A percentile compares a stretch with the other conserved stretches of the same genome.
phyloP scores from a whole-genome alignment of 2,329 filamentous ascomycete genomes.

The Peltaster fructicola region DNA sequence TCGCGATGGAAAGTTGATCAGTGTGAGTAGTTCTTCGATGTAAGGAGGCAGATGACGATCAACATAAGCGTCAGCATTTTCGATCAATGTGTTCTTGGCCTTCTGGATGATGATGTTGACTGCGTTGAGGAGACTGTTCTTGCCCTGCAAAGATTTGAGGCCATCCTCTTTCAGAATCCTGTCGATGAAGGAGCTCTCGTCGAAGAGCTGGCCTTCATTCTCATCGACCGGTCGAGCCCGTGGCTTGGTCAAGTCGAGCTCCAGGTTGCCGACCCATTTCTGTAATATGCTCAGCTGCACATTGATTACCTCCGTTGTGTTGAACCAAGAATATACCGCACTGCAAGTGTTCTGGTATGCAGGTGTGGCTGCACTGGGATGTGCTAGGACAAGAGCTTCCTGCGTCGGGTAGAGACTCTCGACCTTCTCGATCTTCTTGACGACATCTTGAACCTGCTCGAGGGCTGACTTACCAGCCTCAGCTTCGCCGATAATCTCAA shows the following conservation, averaged over 20 bases:
- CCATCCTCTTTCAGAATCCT: conserved; percentile 90
- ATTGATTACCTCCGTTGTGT: conserved; percentile 90
- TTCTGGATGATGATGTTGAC: conserved; percentile 80
- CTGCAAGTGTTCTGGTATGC: conserved; percentile 71
- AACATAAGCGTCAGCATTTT: conserved; percentile 67
- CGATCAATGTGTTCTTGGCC: conserved; percentile 78
- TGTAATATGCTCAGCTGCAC: conserved; percentile 81
- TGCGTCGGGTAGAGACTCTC: conserved; percentile 74
- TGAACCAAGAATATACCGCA: conserved; percentile 88
- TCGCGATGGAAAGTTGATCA: conserved; percentile 93
- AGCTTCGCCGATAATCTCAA: conserved; percentile 83
- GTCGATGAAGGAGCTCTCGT: conserved; percentile 88
- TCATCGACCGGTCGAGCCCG: conserved; percentile 44
- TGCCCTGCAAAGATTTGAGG: conserved; percentile 74
- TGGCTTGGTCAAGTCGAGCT: conserved; percentile 72
- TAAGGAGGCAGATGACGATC: conserved; percentile 87
- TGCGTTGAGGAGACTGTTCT: conserved; percentile 64
- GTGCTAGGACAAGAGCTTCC: conserved; percentile 52
- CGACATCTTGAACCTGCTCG: conserved; percentile 77
- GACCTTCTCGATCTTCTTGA: conserved; percentile 77
- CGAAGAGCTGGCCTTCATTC: conserved; percentile 54
- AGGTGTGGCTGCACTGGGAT: conserved; percentile 59
- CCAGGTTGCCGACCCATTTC: conserved; percentile 92
- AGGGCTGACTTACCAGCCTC: conserved; percentile 77
- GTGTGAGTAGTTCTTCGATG: conserved; percentile 83